Evolutionary conservation across 441 rosid species (phyloP).

Genomic region (Gossypium davidsonii): DNA sequence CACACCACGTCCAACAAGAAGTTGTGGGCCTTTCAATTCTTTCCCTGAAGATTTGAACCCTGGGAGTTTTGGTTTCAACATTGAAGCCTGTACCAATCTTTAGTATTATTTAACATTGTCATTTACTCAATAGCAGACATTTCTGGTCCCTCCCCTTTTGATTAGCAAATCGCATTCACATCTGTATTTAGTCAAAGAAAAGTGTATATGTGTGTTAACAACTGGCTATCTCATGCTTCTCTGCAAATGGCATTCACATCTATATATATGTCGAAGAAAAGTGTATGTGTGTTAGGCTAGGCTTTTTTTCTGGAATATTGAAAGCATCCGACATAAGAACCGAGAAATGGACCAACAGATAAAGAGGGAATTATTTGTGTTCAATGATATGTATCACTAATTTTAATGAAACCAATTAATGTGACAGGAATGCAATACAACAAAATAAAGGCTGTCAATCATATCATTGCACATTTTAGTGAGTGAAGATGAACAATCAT

Average conservation of each 20-base stretch:
- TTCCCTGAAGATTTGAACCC: too few species aligned
- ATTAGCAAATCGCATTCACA: neutral
- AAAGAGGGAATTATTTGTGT: neutral
- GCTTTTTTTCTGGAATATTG: neutral
- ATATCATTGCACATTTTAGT: too few species aligned
- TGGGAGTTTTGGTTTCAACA: too few species aligned
- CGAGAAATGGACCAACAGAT: neutral
- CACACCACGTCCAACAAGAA: too few species aligned
- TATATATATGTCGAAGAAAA: neutral
- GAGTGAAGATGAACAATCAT: neutral
- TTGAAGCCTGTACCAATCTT: neutral
- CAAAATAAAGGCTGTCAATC: neutral
- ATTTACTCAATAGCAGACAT: neutral
- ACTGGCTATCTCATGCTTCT: neutral
- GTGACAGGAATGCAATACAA: too few species aligned
- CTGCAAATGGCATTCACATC: neutral
- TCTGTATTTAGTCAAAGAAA: neutral
- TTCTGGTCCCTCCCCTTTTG: neutral
- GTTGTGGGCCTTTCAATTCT: too few species aligned
- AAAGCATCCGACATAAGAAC: neutral
- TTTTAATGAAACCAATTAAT: too few species aligned
- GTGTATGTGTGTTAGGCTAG: neutral
- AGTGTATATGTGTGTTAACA: neutral
- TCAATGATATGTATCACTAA: too few species aligned
- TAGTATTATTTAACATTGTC: neutral